Conservation (phyloP, 1,284 basidiomycete genomes). For the Ustilago curta region DNA sequence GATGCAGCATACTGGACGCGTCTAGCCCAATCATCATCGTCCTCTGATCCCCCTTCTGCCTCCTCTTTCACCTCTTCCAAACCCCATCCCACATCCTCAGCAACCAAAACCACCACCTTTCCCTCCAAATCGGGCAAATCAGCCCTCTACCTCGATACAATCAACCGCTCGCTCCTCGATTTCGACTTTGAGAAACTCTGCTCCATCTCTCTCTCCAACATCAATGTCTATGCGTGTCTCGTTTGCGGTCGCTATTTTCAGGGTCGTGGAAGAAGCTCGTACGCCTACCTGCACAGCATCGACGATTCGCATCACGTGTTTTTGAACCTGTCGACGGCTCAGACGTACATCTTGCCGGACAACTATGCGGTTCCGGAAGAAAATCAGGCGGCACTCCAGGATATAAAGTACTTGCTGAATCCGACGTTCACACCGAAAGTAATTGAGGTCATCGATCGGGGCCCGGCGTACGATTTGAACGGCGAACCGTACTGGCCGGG, state of each 20-base stretch:
- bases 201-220: slow-evolving; percentile 93
- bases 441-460: slow-evolving; percentile 73
- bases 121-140: slow-evolving; percentile 73
- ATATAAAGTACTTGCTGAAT: slow-evolving; percentile 89
- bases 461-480: slow-evolving; percentile 77
- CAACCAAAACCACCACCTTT: slow-evolving; percentile 53
- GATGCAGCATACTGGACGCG: slow-evolving; percentile 60
- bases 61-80: slow-evolving; percentile 4
- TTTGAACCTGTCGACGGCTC: slow-evolving; percentile 91
- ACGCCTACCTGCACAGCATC: slow-evolving; percentile 96
- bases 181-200: slow-evolving; percentile 99
- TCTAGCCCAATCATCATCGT: slow-evolving; percentile 38
- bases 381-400: slow-evolving; percentile 91
- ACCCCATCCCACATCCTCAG: not conserved
- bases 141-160: slow-evolving; percentile 94
- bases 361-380: slow-evolving; percentile 80
- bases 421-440: slow-evolving; percentile 77
- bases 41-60: slow-evolving; percentile 6
- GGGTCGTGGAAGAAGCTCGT: slow-evolving; percentile 90
- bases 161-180: slow-evolving; percentile 76
- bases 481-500: slow-evolving; percentile 88
- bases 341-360: slow-evolving; percentile 98
- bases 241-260: slow-evolving; percentile 99
- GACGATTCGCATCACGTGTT: slow-evolving; percentile 98
- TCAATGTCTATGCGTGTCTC: slow-evolving; percentile 97